Percentiles rank a stretch among this genome's conserved stretches.
These are phyloP conservation scores for Sarocladium strictum DNA, from an alignment of 2,329 filamentous ascomycete genomes.

Conservation along the genomic window DNA sequence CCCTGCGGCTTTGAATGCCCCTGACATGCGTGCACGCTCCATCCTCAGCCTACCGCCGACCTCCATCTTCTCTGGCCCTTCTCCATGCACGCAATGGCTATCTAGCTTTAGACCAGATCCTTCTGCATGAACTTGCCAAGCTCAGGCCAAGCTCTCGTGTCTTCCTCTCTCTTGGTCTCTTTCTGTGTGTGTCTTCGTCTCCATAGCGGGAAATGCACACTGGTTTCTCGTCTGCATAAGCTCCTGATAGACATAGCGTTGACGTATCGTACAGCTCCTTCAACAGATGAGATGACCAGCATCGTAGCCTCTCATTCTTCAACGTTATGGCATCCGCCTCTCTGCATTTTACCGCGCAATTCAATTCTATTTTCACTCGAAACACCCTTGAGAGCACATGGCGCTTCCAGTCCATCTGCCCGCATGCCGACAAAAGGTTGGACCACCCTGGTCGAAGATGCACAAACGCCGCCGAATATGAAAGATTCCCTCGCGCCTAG, in stretches of 20 bases:
- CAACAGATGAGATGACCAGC: too few relatives aligned
- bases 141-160: too few relatives aligned
- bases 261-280: too few relatives aligned
- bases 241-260: too few relatives aligned
- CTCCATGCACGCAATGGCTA: background rate
- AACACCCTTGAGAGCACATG: background rate
- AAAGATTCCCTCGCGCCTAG: background rate
- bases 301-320: background rate
- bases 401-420: background rate
- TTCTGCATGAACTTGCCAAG: too few relatives aligned
- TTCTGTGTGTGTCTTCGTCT: too few relatives aligned
- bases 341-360: background rate
- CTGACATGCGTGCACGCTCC: background rate
- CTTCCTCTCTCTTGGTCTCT: too few relatives aligned
- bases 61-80: background rate
- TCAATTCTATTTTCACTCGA: background rate
- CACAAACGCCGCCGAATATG: background rate
- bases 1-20: too few relatives aligned
- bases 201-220: too few relatives aligned
- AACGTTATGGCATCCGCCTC: background rate
- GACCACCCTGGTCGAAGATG: background rate
- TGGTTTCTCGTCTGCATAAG: too few relatives aligned
- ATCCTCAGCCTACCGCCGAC: background rate
- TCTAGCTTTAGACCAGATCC: background rate
- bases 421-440: background rate